A percentile compares a stretch with the other conserved stretches of the same genome.
Evolutionary conservation across 2,329 filamentous ascomycete genomes (phyloP).

Genomic region (Diplodia sapinea): DNA sequence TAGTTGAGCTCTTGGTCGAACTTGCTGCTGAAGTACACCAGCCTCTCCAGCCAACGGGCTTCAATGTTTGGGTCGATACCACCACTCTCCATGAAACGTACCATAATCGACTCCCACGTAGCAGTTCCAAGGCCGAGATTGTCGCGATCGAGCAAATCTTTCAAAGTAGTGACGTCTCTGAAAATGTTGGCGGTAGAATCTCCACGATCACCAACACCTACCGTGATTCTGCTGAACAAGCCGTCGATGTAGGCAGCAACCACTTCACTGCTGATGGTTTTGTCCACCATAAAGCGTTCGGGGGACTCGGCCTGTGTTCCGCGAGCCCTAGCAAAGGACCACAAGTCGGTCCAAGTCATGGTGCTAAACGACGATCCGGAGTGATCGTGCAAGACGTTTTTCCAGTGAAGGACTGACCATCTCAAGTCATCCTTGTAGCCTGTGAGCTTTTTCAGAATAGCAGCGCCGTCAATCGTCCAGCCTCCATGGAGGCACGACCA

Average conservation of each 20-base stretch:
- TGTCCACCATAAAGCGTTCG: constrained; percentile 37
- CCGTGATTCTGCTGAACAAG: constrained; percentile 51
- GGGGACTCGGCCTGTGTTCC: constrained; percentile 20
- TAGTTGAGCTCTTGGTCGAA: constrained; percentile 51
- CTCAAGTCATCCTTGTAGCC: constrained; percentile 37
- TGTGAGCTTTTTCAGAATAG: constrained; percentile 46
- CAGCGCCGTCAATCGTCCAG: constrained; percentile 52
- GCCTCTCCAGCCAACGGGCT: constrained; percentile 50
- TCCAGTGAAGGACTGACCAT: constrained; percentile 49
- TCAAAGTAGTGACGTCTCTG: constrained; percentile 42
- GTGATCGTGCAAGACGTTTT: constrained; percentile 37
- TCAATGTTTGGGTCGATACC: constrained; percentile 53
- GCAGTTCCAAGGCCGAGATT: constrained; percentile 49
- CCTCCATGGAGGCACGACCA: constrained; percentile 58
- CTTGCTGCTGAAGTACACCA: constrained; percentile 49
- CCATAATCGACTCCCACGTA: constrained; percentile 54
- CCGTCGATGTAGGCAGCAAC: constrained; percentile 62
- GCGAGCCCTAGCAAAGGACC: constrained; percentile 16
- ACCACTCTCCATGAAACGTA: constrained; percentile 59
- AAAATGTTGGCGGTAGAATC: constrained; percentile 33
- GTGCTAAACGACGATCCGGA: constrained; percentile 7
- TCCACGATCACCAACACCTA: constrained; percentile 52
- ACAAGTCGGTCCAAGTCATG: constrained; percentile 22
- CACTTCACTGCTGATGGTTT: constrained; percentile 64
- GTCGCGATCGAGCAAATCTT: constrained; percentile 46